phyloP scores from a whole-genome alignment of 495 filamentous ascomycete species.

The Penicillium dipodomyicola region DNA sequence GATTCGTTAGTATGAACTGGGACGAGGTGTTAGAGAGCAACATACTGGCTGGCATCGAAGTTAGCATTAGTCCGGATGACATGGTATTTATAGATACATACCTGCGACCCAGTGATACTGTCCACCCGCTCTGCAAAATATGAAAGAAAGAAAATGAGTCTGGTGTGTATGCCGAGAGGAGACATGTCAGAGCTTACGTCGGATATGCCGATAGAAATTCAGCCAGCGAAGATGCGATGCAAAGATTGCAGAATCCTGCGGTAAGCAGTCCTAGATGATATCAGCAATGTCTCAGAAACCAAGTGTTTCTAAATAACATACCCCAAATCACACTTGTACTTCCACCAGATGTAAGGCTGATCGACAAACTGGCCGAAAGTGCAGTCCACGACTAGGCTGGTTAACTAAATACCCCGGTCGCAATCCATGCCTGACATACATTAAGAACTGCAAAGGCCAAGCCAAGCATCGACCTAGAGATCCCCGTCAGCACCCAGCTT shows the following conservation, averaged over 20 bases:
- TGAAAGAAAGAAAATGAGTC: background rate
- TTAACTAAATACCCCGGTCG: background rate
- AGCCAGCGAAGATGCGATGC: slow-evolving; percentile 63
- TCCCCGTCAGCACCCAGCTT: background rate
- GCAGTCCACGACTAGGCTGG: slow-evolving; percentile 42
- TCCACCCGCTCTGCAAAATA: slow-evolving; percentile 46
- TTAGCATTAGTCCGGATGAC: slow-evolving; percentile 6
- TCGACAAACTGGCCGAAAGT: slow-evolving; percentile 44
- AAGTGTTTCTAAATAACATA: slow-evolving; percentile 11
- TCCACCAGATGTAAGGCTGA: slow-evolving; percentile 45
- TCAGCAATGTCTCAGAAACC: slow-evolving; percentile 1
- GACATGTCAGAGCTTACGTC: slow-evolving; percentile 40
- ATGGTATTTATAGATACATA: slow-evolving; percentile 11
- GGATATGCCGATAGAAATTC: slow-evolving; percentile 71
- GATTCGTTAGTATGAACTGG: background rate
- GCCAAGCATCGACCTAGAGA: slow-evolving; percentile 41
- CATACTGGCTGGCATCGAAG: slow-evolving; percentile 28
- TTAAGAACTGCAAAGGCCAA: slow-evolving; percentile 49
- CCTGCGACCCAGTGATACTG: slow-evolving; percentile 74
- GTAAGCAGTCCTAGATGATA: slow-evolving; percentile 53
- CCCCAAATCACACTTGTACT: slow-evolving; percentile 48
- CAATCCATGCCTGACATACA: slow-evolving; percentile 17
- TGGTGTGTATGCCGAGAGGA: background rate
- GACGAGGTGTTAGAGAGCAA: background rate
- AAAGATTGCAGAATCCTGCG: slow-evolving; percentile 66